Conservation (phyloP, 2,329 filamentous ascomycete species). For the Kalmusia sp. region DNA sequence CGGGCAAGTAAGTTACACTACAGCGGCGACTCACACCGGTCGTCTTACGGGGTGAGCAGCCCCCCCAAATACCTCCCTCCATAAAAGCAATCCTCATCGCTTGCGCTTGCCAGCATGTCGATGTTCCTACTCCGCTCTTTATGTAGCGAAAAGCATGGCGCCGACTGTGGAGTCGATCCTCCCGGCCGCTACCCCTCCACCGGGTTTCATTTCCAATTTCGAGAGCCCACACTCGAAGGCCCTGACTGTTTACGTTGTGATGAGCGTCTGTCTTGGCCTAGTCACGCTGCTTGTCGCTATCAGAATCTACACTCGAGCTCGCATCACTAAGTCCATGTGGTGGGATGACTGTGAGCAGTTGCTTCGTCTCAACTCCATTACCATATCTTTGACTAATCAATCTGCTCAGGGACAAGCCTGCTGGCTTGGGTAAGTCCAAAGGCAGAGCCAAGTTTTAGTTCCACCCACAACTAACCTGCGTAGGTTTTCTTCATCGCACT, state of each 20-base stretch:
- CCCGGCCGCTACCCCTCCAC: slow-evolving; percentile 3
- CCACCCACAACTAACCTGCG: no score
- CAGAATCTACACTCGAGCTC: slow-evolving; percentile 6
- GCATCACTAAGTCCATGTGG: slow-evolving; percentile 10
- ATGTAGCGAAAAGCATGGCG: slow-evolving; percentile 1
- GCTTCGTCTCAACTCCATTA: background rate
- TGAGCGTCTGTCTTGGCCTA: slow-evolving; percentile 6
- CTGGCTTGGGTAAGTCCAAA: slow-evolving; percentile 3
- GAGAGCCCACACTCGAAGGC: slow-evolving; percentile 2
- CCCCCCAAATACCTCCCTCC: background rate
- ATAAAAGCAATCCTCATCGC: slow-evolving; percentile 5
- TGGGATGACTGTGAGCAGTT: slow-evolving; percentile 5
- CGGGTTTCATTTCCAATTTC: background rate
- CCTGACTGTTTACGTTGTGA: slow-evolving; percentile 6
- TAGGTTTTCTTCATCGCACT: slow-evolving; percentile 7
- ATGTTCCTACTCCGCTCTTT: background rate
- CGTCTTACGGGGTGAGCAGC: background rate
- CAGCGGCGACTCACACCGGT: background rate
- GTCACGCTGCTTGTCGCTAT: slow-evolving; percentile 5
- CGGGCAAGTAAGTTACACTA: slow-evolving; percentile 1
- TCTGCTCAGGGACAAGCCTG: background rate
- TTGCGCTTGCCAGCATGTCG: background rate
- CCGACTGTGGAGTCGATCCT: background rate
- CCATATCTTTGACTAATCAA: background rate
- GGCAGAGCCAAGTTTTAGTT: no score